These are phyloP conservation scores for Rhodotorula sp. DNA, from an alignment of 1,284 basidiomycete species.

Conservation along the genomic window DNA sequence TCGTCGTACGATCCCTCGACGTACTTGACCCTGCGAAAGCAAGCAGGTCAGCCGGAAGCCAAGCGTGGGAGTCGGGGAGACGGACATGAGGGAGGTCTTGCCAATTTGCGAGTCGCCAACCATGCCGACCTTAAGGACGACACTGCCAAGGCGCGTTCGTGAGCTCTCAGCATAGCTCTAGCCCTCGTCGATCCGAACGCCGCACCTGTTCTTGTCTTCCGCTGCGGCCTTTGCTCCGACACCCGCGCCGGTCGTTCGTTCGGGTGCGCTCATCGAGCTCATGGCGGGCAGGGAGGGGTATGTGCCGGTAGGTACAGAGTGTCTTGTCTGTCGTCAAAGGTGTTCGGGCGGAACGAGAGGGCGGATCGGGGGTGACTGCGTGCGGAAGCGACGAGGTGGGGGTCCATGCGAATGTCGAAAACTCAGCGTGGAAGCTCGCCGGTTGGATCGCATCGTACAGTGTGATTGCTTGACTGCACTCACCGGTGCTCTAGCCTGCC, in stretches of 20 bases:
- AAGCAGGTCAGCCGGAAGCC: slow-evolving; percentile 6
- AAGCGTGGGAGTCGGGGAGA: background rate
- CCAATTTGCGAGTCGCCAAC: slow-evolving; percentile 98
- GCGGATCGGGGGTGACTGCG: too few species aligned
- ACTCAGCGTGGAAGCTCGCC: background rate
- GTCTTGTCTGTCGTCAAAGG: background rate
- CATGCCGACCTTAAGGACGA: slow-evolving; percentile 98
- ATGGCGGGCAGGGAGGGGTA: background rate
- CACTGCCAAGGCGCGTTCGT: slow-evolving; percentile 52
- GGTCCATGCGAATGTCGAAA: background rate
- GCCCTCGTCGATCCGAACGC: background rate
- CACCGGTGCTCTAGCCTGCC: background rate
- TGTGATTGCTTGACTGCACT: background rate
- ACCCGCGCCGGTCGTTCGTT: background rate
- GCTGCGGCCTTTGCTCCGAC: background rate
- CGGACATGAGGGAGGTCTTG: slow-evolving; percentile 83
- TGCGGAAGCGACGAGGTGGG: background rate
- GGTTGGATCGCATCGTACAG: too few species aligned
- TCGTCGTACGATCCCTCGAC: slow-evolving; percentile 78
- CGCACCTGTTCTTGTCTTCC: slow-evolving; percentile 32
- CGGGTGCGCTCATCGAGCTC: background rate
- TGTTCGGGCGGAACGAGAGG: background rate
- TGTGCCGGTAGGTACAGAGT: background rate
- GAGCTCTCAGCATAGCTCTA: background rate
- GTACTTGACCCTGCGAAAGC: slow-evolving; percentile 56